Evolutionary conservation across 768 basidiomycete species (phyloP).

Genomic region (Boletus vinaceobasis): DNA sequence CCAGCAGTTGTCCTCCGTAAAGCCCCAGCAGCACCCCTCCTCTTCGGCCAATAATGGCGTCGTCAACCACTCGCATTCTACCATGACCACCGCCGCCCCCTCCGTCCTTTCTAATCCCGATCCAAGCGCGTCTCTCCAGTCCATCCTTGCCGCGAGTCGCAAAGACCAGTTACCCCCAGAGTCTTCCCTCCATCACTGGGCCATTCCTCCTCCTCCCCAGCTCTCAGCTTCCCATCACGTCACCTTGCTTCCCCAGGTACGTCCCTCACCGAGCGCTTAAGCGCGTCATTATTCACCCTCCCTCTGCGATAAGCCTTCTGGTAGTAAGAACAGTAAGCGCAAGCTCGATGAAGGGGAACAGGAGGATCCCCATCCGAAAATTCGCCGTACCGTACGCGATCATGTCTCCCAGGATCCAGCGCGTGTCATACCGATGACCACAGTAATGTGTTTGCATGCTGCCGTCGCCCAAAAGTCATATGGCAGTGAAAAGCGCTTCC

Average conservation of each 20-base stretch:
- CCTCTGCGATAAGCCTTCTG: conserved; percentile 24
- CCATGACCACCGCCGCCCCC: conserved; percentile 30
- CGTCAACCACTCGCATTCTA: conserved; percentile 27
- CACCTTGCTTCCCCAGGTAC: conserved; percentile 39
- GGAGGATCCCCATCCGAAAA: conserved; percentile 68
- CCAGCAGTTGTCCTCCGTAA: conserved; percentile 30
- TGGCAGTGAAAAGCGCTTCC: conserved; percentile 90
- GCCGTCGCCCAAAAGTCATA: conserved; percentile 96
- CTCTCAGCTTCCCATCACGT: conserved; percentile 27
- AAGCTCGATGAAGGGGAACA: conserved; percentile 65
- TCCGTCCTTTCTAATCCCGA: conserved; percentile 37
- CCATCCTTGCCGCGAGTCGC: conserved; percentile 33
- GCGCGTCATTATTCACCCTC: conserved; percentile 25
- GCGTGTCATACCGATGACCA: conserved; percentile 84
- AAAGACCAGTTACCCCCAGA: conserved; percentile 33
- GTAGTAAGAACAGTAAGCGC: conserved; percentile 58
- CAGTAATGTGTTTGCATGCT: conserved; percentile 85
- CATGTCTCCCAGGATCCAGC: conserved; percentile 73
- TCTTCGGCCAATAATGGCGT: conserved; percentile 26
- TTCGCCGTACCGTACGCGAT: conserved; percentile 80
- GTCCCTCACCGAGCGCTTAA: conserved; percentile 28
- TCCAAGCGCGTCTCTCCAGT: conserved; percentile 39
- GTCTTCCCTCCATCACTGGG: conserved; percentile 38
- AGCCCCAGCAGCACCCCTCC: conserved; percentile 21
- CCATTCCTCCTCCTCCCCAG: conserved; percentile 31